Base-by-base conservation (phyloP, 495 filamentous ascomycete species). In the Friedmanniomyces simplex region DNA sequence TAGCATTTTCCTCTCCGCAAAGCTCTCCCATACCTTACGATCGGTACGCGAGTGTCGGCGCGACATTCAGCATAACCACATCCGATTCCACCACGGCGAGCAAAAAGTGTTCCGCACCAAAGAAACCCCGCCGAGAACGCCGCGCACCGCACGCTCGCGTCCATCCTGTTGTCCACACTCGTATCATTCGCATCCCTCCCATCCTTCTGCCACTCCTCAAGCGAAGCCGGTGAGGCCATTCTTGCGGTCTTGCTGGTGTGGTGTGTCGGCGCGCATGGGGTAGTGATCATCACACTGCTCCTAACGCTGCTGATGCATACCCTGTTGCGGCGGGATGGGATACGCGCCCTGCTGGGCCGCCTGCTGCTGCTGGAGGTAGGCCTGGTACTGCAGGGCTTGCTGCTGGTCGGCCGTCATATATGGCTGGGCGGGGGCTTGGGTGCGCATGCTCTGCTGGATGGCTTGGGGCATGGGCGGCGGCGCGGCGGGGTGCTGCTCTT, bases 321-420 rank as follows among this genome's bases (percentile, higher is more conserved):
- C 57, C 54, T 57, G 57, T 53, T 69, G 68, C 50, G 67, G 66
- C 14, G 66, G 64, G 60, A 66, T 65, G 7, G 71, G 66, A 57
- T 73, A 73, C 51, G 62, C 66, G 42, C 67, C 65, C 50, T 64
- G 50, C 41, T 64, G 63, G 45, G 57, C 58, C 48, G 55, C 60
- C 48, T 73, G 71, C 57, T 71, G 68, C 51, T 70, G 68, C 55
- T 73, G 71, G 28, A 73, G 63, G 52, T 73, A 73, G 26, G 61
- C 63, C 58, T 73, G 71, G 60, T 73, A 73, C 58, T 72, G 70
- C 20, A 73, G 58, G n/a, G 70, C 70, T 24, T 62, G 59, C 52
- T 66, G 64, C 54, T 70, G 66, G 50, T 73, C 67, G 34, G 68
- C 63, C 1, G 67, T 69, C 37, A 54, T 64, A 42, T 66, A 66